Evolutionary conservation across 306 rosid genomes (phyloP), one percentile per base, ranked within the genome.

Genomic region (Lithocarpus polystachyus): DNA sequence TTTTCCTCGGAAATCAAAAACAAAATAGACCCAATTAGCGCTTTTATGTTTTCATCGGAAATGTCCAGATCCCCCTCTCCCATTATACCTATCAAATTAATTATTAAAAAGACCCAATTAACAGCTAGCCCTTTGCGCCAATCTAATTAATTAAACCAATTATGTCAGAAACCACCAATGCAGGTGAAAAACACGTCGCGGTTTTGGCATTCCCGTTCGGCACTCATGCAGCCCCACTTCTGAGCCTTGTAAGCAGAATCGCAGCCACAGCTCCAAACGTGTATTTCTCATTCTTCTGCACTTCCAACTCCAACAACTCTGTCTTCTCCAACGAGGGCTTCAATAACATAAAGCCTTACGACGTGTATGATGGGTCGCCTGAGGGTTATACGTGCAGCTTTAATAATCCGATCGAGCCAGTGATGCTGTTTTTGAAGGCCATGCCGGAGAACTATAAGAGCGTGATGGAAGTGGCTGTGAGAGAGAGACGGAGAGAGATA

Each of bases 151-250:
- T 7, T 28, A 40, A 40, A 40, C 12, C 45, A 40, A 40, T 2
- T 40, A 59, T 59, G 65, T 26, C 12, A 4, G 65, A 59, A 4
- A 59, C 28, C 15, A 24, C 12, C 29, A 57, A 57, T 57, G 24
- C 29, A 57, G 18, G 7, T 57, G 53, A 64, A 22, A 75, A 68
- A 0, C 98, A 94, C 35, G 86, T 93, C 10, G 96, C 91, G 1
- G 88, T 84, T 22, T 51, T 93, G 65, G 93, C 92, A 2, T 92
- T 90, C 75, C 97, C 98, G 0, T 94, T 85, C 53, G 97, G 98
- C 0, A 24, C 89, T 23, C 98, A 94, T 59, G 96, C 97, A 6
- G 72, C 23, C 3, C 94, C 97, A 18, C 88, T 94, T 15, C 82
- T 92, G 12, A 79, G 33, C 72, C 80, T 94, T 2, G 83, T 82